Conservation (phyloP, 805 yeast genomes). For the Yarrowia sp. region DNA sequence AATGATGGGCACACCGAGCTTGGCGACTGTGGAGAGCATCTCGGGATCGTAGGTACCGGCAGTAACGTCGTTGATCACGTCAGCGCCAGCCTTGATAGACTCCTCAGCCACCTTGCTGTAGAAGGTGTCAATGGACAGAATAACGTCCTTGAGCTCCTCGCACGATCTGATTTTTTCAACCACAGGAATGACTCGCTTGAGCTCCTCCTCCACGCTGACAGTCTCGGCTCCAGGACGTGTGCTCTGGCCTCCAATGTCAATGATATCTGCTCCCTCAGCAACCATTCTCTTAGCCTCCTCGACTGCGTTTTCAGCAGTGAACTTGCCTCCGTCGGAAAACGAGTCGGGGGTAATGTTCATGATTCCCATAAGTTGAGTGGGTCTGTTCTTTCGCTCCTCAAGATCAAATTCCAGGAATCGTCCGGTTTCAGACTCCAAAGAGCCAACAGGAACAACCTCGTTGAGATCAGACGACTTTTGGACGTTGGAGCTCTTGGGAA, state of each 20-base stretch:
- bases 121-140: slow-evolving; percentile 89
- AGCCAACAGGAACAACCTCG: slow-evolving; percentile 42
- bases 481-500: slow-evolving; percentile 52
- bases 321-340: slow-evolving; percentile 85
- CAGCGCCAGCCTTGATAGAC: slow-evolving; percentile 79
- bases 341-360: slow-evolving; percentile 93
- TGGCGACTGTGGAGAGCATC: slow-evolving; percentile 74
- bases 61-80: slow-evolving; percentile 89
- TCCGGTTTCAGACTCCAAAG: slow-evolving; percentile 15
- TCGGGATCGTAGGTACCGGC: slow-evolving; percentile 74
- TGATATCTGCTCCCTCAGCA: slow-evolving; percentile 68
- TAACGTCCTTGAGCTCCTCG: slow-evolving; percentile 52
- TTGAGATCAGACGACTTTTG: slow-evolving; percentile 45
- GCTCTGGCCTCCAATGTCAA: slow-evolving; percentile 95
- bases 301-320: slow-evolving; percentile 54
- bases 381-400: slow-evolving; percentile 50
- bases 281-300: slow-evolving; percentile 59
- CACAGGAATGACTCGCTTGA: slow-evolving; percentile 72
- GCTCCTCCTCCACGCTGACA: slow-evolving; percentile 69
- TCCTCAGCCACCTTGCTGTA: slow-evolving; percentile 74
- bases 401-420: slow-evolving; percentile 56
- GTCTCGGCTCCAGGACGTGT: slow-evolving; percentile 84
- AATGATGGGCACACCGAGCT: slow-evolving; percentile 71
- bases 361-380: slow-evolving; percentile 85
- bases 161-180: slow-evolving; percentile 64